These are phyloP conservation scores for Nepenthes mirabilis DNA, from an alignment of 148 eudicot genomes.

Conservation along the genomic window DNA sequence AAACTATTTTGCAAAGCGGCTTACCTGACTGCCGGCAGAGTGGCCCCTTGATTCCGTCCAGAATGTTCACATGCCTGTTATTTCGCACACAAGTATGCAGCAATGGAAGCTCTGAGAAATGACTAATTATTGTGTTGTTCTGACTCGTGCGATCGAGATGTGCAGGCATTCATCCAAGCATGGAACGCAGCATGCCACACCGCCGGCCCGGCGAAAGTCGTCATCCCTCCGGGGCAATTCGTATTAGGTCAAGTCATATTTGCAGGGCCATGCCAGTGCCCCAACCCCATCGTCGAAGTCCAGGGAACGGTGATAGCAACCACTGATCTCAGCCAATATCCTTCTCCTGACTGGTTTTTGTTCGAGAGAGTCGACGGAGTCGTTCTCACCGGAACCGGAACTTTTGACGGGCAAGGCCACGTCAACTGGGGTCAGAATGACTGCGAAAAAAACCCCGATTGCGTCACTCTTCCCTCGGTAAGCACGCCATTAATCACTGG, in stretches of 20 bases:
- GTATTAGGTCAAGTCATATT: conserved; percentile 26
- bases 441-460: conserved; percentile 10
- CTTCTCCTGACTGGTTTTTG: conserved; percentile 22
- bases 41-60: no score
- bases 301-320: conserved; percentile 28
- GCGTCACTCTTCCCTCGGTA: conserved; percentile 23
- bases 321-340: conserved; percentile 17
- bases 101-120: neutral
- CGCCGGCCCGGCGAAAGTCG: conserved; percentile 22
- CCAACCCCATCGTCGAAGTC: conserved; percentile 25
- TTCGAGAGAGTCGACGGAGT: conserved; percentile 17
- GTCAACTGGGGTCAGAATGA: conserved; percentile 20
- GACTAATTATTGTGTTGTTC: neutral
- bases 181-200: conserved; percentile 48
- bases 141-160: no score
- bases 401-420: conserved; percentile 24
- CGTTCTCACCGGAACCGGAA: conserved; percentile 22
- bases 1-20: no score
- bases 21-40: no score
- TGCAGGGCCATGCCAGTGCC: conserved; percentile 40
- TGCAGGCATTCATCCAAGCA: conserved; percentile 32
- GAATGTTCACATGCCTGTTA: neutral
- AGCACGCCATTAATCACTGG: neutral
- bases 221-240: conserved; percentile 39
- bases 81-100: neutral